These are phyloP conservation scores for Actinomortierella ambigua DNA, from an alignment of 371 early-diverging fungal species.

Conservation along the genomic window DNA sequence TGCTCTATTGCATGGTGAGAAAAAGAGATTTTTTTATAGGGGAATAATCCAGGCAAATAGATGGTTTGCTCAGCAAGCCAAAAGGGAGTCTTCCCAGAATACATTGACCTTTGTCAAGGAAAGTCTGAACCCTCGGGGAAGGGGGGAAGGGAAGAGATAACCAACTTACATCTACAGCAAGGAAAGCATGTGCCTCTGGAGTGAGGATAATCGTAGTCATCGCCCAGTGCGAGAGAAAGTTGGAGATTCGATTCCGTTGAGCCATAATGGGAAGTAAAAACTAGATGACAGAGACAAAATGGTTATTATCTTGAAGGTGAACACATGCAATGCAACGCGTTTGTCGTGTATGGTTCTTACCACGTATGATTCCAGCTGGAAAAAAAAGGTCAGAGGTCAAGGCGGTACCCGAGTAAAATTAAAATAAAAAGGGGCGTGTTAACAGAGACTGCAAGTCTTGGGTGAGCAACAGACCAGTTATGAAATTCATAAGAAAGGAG, in stretches of 20 bases:
- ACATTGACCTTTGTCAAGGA: background rate
- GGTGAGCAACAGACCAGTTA: too few species aligned
- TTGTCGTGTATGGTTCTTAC: slow-evolving; percentile 1
- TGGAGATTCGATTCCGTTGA: background rate
- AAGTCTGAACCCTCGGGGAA: background rate
- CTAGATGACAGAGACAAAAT: slow-evolving; percentile 2
- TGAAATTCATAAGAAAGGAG: too few species aligned
- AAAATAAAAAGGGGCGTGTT: background rate
- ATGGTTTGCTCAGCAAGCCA: background rate
- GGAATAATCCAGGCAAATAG: background rate
- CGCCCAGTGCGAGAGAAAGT: slow-evolving; percentile 25
- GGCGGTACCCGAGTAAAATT: background rate
- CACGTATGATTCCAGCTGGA: slow-evolving; percentile 17
- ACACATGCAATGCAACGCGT: too few species aligned
- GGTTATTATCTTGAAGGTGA: too few species aligned
- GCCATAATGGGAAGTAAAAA: slow-evolving; percentile 17
- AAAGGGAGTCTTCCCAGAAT: background rate
- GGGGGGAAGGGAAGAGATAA: background rate
- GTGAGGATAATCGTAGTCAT: slow-evolving; percentile 28
- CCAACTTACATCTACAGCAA: slow-evolving; percentile 20
- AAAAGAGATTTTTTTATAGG: background rate
- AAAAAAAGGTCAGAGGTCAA: too few species aligned
- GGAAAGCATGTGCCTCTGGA: slow-evolving; percentile 27
- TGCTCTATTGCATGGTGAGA: background rate
- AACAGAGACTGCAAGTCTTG: too few species aligned